Evolutionary conservation across 1,284 basidiomycete species (phyloP).

Genomic region (Golubevia pallescens): DNA sequence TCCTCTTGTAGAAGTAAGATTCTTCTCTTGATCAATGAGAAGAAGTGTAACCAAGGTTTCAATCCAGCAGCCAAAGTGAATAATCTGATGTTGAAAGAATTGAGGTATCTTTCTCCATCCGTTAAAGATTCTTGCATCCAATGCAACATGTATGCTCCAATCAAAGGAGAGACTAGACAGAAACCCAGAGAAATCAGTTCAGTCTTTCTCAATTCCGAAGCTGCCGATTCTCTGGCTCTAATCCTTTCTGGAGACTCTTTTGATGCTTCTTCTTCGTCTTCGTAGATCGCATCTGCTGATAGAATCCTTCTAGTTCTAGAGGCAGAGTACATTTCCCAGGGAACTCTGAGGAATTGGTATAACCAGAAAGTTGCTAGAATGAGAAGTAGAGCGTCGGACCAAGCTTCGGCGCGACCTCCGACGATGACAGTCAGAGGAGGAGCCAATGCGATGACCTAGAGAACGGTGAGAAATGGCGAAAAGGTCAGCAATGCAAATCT

Average conservation of each 20-base stretch:
- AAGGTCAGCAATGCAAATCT: too few relatives aligned
- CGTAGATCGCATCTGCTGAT: constrained; percentile 11
- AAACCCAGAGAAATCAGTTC: constrained; percentile 56
- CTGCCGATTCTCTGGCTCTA: constrained; percentile 28
- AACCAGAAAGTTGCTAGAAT: constrained; percentile 63
- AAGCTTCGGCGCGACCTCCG: constrained; percentile 62
- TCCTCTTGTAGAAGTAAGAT: constrained; percentile 54
- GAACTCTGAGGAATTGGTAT: constrained; percentile 46
- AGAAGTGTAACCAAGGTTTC: constrained; percentile 55
- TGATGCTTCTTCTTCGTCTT: constrained; percentile 18
- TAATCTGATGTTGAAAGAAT: constrained; percentile 60
- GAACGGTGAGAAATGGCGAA: too few relatives aligned
- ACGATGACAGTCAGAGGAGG: constrained; percentile 44
- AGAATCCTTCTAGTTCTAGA: constrained; percentile 45
- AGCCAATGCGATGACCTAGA: constrained; percentile 29
- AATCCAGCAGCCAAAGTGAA: constrained; percentile 64
- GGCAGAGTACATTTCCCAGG: constrained; percentile 61
- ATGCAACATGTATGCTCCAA: constrained; percentile 59
- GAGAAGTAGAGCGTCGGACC: constrained; percentile 65
- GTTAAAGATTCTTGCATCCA: constrained; percentile 56
- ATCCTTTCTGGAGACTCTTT: constrained; percentile 9
- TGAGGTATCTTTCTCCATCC: constrained; percentile 53
- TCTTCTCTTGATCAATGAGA: constrained; percentile 30
- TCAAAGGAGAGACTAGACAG: constrained; percentile 52
- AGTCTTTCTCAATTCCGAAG: constrained; percentile 49